These are phyloP conservation scores for Helichrysum umbraculigerum DNA, from an alignment of 129 eudicot species.

Conservation along the genomic window DNA sequence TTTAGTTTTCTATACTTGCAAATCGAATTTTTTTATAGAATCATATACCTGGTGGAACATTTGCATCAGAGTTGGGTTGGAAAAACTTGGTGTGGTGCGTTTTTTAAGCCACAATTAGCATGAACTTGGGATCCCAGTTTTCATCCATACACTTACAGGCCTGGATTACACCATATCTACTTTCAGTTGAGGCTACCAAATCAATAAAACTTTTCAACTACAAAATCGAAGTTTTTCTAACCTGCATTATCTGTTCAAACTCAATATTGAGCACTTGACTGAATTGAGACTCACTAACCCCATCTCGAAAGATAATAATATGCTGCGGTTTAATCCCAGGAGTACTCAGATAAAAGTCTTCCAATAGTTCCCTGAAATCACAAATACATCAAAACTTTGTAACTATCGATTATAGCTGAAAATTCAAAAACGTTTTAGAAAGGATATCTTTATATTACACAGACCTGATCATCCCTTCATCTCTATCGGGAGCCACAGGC, in stretches of 20 bases:
- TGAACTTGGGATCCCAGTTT: constrained; percentile 57
- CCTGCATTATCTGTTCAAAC: constrained; percentile 60
- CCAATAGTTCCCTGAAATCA: constrained; percentile 52
- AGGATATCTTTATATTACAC: too few relatives aligned
- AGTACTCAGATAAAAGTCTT: constrained; percentile 50
- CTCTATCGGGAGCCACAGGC: constrained; percentile 44
- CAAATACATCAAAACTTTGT: neutral
- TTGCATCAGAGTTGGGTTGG: too few relatives aligned
- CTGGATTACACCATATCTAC: constrained; percentile 39
- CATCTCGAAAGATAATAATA: constrained; percentile 72
- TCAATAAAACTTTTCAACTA: neutral
- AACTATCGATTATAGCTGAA: neutral
- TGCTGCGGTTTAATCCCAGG: constrained; percentile 50
- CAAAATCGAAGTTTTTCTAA: neutral
- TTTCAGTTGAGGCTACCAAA: constrained; percentile 10
- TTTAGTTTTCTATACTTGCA: too few relatives aligned
- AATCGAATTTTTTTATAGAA: too few relatives aligned
- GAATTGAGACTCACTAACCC: constrained; percentile 81
- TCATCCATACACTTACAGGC: constrained; percentile 46
- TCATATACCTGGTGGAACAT: too few relatives aligned
- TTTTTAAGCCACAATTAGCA: neutral
- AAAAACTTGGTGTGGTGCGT: too few relatives aligned
- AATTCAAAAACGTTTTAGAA: too few relatives aligned
- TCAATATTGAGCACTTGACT: constrained; percentile 73
- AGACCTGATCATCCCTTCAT: constrained; percentile 70